Evolutionary conservation across 164 flowering plant genomes (phyloP).

Genomic region (Stephania yunnanensis): DNA sequence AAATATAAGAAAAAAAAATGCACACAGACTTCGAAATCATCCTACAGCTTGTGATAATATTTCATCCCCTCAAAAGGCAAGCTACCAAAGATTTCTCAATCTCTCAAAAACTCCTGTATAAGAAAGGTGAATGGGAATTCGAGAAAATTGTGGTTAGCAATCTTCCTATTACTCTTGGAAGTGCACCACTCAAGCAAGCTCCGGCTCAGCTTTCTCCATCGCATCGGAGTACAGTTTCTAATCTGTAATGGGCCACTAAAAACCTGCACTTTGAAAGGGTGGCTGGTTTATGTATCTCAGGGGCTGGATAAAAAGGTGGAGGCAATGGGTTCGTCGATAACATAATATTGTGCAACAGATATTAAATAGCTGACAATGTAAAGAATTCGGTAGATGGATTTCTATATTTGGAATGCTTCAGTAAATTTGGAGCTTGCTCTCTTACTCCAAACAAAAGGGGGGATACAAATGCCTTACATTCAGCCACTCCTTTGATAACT

Average conservation of each 20-base stretch:
- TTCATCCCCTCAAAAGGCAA: neutral
- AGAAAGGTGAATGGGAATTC: neutral
- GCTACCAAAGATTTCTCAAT: neutral
- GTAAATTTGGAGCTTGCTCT: too few relatives aligned
- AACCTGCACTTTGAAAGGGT: neutral
- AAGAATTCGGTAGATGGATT: neutral
- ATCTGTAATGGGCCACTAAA: neutral
- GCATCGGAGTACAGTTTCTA: neutral
- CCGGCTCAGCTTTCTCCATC: neutral
- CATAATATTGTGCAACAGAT: neutral
- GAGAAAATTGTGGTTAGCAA: neutral
- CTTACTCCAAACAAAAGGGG: neutral
- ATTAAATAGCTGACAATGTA: neutral
- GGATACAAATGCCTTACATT: neutral
- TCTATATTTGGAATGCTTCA: neutral
- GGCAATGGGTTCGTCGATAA: neutral
- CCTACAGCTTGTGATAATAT: neutral
- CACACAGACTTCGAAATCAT: neutral
- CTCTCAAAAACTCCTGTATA: neutral
- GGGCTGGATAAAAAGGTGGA: neutral
- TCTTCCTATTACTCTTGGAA: neutral
- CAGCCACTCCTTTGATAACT: neutral
- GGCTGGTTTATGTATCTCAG: neutral
- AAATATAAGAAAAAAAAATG: neutral
- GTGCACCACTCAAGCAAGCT: neutral